These are phyloP conservation scores for Rhodotorula taiwanensis DNA, from an alignment of 768 basidiomycete genomes.

Conservation along the genomic window DNA sequence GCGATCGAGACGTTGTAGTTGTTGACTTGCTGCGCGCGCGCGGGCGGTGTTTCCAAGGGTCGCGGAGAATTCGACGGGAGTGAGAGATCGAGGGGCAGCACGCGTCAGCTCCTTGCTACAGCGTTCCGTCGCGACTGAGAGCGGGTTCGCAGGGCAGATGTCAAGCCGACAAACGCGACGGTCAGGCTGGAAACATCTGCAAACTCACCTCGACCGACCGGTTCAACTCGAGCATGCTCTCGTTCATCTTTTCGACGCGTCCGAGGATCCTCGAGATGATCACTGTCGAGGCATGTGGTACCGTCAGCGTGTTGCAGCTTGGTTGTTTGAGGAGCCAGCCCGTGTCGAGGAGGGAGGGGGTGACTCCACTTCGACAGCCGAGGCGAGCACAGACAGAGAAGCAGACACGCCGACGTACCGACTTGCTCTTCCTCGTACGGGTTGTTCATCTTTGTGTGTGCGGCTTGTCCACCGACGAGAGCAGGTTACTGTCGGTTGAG, in stretches of 20 bases:
- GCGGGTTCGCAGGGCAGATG: neutral
- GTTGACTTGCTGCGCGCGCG: slow-evolving; percentile 33
- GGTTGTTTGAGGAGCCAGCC: neutral
- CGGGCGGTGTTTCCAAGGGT: neutral
- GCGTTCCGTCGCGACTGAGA: neutral
- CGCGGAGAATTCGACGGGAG: neutral
- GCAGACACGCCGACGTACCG: slow-evolving; percentile 1
- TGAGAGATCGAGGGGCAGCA: too few species aligned
- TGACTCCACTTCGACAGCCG: too few species aligned
- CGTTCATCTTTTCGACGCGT: slow-evolving; percentile 40
- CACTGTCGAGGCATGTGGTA: neutral
- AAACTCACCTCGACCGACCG: slow-evolving; percentile 28
- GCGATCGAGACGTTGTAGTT: slow-evolving; percentile 32
- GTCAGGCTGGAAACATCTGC: neutral
- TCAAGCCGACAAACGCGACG: too few species aligned
- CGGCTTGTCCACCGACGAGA: too few species aligned
- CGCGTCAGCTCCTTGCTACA: too few species aligned
- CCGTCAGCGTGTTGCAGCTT: neutral
- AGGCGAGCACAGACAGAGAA: neutral
- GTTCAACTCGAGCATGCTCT: slow-evolving; percentile 38
- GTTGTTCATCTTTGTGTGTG: slow-evolving; percentile 34
- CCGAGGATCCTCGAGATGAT: slow-evolving; percentile 33
- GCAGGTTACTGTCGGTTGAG: too few species aligned
- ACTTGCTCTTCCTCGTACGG: slow-evolving; percentile 38
- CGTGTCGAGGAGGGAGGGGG: neutral